A percentile compares a stretch with the other conserved stretches of the same genome.
Conservation (phyloP, 176 grass and related monocot genomes). For the Stipa capillata region DNA sequence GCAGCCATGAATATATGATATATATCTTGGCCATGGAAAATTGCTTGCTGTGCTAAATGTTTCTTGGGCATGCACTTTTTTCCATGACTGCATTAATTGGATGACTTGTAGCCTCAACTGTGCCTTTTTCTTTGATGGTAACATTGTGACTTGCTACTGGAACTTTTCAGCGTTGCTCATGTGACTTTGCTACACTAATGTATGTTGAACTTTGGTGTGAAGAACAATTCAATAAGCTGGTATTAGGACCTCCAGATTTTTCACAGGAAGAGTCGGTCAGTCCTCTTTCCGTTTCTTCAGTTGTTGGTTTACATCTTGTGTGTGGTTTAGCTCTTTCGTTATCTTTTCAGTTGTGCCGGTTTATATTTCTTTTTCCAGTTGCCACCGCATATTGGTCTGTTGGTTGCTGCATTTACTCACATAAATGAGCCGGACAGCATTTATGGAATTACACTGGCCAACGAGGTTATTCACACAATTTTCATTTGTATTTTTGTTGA, state of each 20-base stretch:
- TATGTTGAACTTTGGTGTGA: slow-evolving; percentile 96
- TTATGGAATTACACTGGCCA: slow-evolving; percentile 80
- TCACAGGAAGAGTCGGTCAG: slow-evolving; percentile 72
- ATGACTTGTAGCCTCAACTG: not conserved
- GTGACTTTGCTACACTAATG: slow-evolving; percentile 66
- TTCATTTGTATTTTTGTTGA: not conserved
- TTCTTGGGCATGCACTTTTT: not conserved
- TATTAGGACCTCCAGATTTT: slow-evolving; percentile 75
- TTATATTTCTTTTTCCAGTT: slow-evolving; percentile 59
- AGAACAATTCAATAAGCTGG: slow-evolving; percentile 74
- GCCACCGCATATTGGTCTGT: slow-evolving; percentile 56
- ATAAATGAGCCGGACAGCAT: slow-evolving; percentile 95
- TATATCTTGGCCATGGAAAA: not conserved
- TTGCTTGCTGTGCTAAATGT: not conserved
- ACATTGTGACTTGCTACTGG: slow-evolving; percentile 23
- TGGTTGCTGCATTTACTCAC: slow-evolving; percentile 64
- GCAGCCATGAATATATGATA: not conserved
- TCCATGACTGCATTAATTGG: not conserved
- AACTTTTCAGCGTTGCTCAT: slow-evolving; percentile 63
- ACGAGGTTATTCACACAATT: slow-evolving; percentile 54
- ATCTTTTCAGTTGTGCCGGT: not conserved
- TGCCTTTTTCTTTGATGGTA: slow-evolving; percentile 7
- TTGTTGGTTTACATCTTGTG: slow-evolving; percentile 8
- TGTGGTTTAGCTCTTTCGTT: slow-evolving; percentile 13
- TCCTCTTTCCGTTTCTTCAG: slow-evolving; percentile 3